These are phyloP conservation scores for Nakazawaea anatomiae DNA, from an alignment of 805 yeast genomes.

Conservation along the genomic window DNA sequence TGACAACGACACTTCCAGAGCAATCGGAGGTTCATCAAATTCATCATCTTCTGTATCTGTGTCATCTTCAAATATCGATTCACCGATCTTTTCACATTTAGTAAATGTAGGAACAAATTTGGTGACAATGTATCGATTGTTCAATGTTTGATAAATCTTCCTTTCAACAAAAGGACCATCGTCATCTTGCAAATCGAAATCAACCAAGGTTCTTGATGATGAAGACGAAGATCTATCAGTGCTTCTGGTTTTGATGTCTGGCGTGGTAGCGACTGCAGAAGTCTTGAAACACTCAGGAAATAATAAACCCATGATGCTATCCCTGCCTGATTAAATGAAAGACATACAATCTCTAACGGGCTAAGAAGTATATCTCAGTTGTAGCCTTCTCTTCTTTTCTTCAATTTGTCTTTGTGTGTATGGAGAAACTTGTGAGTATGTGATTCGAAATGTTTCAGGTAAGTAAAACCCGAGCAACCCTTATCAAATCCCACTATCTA, in stretches of 20 bases:
- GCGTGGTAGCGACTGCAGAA: constrained; percentile 1
- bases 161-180: constrained; percentile 14
- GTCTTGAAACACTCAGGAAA: constrained; percentile 24
- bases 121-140: constrained; percentile 6
- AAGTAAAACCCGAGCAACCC: too few relatives aligned
- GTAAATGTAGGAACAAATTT: constrained; percentile 2
- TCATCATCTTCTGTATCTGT: constrained; percentile 10
- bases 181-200: constrained; percentile 11
- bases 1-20: too few relatives aligned
- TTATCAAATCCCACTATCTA: too few relatives aligned
- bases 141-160: constrained; percentile 13
- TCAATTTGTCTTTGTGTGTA: too few relatives aligned
- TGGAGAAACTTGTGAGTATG: too few relatives aligned
- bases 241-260: not conserved
- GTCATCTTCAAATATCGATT: constrained; percentile 11
- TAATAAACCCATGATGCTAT: constrained; percentile 21
- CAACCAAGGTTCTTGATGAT: constrained; percentile 14
- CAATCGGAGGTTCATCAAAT: too few relatives aligned
- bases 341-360: too few relatives aligned
- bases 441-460: too few relatives aligned
- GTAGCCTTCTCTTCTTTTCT: too few relatives aligned
- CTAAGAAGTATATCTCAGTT: too few relatives aligned
- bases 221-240: constrained; percentile 7
- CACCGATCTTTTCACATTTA: constrained; percentile 3
- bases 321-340: too few relatives aligned